Percentiles rank a stretch among this genome's conserved stretches.
These are phyloP conservation scores for Globisporangium orthogonon DNA, from an alignment of 352 stramenopile genomes.

Conservation along the genomic window DNA sequence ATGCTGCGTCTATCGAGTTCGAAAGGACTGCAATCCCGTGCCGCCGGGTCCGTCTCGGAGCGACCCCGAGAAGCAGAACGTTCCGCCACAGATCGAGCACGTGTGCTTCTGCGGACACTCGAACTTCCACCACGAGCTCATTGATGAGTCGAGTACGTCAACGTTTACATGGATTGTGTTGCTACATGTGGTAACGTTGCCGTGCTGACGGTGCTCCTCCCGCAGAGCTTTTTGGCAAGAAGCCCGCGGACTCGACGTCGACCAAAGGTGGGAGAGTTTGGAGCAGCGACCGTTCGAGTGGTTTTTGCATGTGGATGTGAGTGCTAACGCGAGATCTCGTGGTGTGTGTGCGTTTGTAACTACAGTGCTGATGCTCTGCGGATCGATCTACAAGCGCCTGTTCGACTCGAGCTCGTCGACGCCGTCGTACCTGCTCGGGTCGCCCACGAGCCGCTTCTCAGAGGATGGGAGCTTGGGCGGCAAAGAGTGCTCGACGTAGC, in stretches of 20 bases:
- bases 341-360: conserved; percentile 4
- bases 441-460: conserved; percentile 40
- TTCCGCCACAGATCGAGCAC: conserved; percentile 19
- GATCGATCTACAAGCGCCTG: conserved; percentile 64
- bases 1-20: conserved; percentile 56
- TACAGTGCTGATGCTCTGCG: conserved; percentile 62
- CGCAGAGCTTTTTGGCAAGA: conserved; percentile 65
- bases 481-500: conserved; percentile 41
- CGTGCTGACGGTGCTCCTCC: no score
- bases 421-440: conserved; percentile 38
- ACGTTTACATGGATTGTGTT: no score
- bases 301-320: not conserved
- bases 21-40: conserved; percentile 22
- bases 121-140: conserved; percentile 65
- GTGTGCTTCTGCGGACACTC: conserved; percentile 68
- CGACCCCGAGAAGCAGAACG: conserved; percentile 22
- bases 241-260: conserved; percentile 39
- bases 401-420: conserved; percentile 51
- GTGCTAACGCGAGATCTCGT: not conserved
- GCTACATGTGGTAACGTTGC: no score
- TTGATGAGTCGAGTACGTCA: conserved; percentile 62
- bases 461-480: conserved; percentile 36
- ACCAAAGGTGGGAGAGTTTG: conserved; percentile 37
- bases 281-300: no score
- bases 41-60: conserved; percentile 6